Conservation (phyloP, 78 protist genomes). For the Dictyostelium capitatum region DNA sequence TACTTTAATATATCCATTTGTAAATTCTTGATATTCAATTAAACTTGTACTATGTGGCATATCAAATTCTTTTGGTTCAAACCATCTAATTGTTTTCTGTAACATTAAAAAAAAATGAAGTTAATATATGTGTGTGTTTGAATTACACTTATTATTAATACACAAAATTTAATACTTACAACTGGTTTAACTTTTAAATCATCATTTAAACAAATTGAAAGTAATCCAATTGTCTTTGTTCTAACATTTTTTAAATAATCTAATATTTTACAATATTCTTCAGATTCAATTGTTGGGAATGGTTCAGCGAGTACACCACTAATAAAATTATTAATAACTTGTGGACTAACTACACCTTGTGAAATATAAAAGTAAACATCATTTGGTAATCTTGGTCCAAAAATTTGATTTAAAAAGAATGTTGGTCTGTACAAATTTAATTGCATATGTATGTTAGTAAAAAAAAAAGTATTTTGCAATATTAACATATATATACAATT, state of each 20-base stretch:
- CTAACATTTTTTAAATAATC: constrained; percentile 61
- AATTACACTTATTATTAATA: no score
- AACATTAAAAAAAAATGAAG: neutral
- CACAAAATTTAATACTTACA: constrained; percentile 1
- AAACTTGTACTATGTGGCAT: constrained; percentile 25
- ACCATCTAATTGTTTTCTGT: constrained; percentile 55
- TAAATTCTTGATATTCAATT: neutral
- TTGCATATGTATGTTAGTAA: no score
- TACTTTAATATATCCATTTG: constrained; percentile 6
- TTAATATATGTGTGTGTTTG: no score
- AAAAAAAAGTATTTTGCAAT: no score
- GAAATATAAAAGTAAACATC: constrained; percentile 77
- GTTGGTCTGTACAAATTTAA: constrained; percentile 20
- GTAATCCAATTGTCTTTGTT: constrained; percentile 48
- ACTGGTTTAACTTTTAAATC: constrained; percentile 35
- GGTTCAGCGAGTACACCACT: constrained; percentile 69
- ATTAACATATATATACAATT: neutral
- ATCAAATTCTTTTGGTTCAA: constrained; percentile 78
- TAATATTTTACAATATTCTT: constrained; percentile 53
- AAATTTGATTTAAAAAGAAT: constrained; percentile 37
- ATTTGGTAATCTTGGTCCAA: constrained; percentile 79
- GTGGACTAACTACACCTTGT: constrained; percentile 70
- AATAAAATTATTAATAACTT: constrained; percentile 60
- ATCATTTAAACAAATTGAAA: constrained; percentile 32
- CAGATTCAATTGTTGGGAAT: constrained; percentile 65